These are phyloP conservation scores for Rutstroemia sp. DNA, from an alignment of 2,329 filamentous ascomycete species.

Conservation along the genomic window DNA sequence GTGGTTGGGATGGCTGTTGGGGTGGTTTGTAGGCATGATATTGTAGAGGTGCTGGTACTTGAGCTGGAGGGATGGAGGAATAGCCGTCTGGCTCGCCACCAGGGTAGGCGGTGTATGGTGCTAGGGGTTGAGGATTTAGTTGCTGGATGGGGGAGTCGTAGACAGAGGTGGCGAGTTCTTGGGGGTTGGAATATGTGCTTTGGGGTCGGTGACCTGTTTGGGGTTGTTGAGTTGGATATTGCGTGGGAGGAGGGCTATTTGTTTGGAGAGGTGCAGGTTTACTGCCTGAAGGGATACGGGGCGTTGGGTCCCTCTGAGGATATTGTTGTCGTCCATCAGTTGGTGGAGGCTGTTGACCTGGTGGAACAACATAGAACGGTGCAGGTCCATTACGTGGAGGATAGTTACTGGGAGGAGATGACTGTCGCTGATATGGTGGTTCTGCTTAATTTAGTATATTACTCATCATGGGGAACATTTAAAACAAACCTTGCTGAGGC, in stretches of 20 bases:
- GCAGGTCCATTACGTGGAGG: conserved; percentile 46
- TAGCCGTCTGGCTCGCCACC: conserved; percentile 20
- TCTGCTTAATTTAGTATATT: conserved; percentile 14
- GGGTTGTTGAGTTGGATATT: conserved; percentile 41
- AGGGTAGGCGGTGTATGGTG: conserved; percentile 24
- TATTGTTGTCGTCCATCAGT: conserved; percentile 37
- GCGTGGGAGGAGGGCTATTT: conserved; percentile 40
- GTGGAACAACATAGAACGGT: conserved; percentile 56
- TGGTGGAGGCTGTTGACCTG: conserved; percentile 30
- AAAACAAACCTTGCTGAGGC: conserved; percentile 32
- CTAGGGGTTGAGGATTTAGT: conserved; percentile 31
- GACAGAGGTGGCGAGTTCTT: conserved; percentile 70
- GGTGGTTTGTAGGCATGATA: conserved; percentile 26
- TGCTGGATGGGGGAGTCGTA: conserved; percentile 64
- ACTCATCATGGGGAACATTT: no score
- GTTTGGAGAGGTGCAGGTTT: conserved; percentile 44
- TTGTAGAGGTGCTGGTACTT: conserved; percentile 22
- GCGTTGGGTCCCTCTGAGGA: conserved; percentile 44
- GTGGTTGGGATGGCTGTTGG: conserved; percentile 15
- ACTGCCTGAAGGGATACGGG: conserved; percentile 39
- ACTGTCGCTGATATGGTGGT: conserved; percentile 39
- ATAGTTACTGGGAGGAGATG: conserved; percentile 46
- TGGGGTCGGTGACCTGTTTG: conserved; percentile 48
- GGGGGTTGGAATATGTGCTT: conserved; percentile 63
- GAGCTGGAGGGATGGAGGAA: conserved; percentile 20